phyloP scores from a whole-genome alignment of 2,329 filamentous ascomycete genomes.

The Aspergillus carbonarius region DNA sequence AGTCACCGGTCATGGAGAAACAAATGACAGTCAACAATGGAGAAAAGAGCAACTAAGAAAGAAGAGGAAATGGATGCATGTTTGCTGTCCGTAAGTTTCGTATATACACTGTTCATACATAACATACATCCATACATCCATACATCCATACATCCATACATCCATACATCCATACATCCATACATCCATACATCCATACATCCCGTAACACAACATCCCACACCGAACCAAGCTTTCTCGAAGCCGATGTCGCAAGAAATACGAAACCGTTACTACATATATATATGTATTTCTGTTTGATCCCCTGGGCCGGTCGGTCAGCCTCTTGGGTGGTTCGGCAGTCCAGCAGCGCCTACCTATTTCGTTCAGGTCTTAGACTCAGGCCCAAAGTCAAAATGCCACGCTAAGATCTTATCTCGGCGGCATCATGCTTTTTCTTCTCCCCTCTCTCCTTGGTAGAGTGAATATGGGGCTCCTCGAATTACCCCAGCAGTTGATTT shows the following conservation, averaged over 20 bases:
- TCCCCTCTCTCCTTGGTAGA: background rate
- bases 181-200: background rate
- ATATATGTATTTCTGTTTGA: background rate
- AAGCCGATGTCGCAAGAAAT: conserved; percentile 22
- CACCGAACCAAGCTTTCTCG: background rate
- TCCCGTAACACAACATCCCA: background rate
- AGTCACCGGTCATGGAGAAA: too few species aligned
- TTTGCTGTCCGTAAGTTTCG: background rate
- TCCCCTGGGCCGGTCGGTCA: too few species aligned
- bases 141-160: background rate
- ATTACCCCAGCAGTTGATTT: too few species aligned
- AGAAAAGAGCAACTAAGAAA: too few species aligned
- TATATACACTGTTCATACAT: background rate
- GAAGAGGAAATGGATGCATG: background rate
- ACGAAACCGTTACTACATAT: background rate
- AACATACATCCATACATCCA: background rate
- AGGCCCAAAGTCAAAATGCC: conserved; percentile 10
- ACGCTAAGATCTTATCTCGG: conserved; percentile 28
- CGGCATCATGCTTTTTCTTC: background rate
- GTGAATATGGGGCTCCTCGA: too few species aligned
- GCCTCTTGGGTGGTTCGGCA: too few species aligned
- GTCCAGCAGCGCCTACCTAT: background rate
- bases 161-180: background rate
- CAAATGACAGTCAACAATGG: too few species aligned
- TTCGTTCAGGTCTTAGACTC: background rate